Evolutionary conservation across 2,329 filamentous ascomycete species (phyloP), one percentile per base, ranked within the genome.

Genomic region (Xylariaceae sp.): DNA sequence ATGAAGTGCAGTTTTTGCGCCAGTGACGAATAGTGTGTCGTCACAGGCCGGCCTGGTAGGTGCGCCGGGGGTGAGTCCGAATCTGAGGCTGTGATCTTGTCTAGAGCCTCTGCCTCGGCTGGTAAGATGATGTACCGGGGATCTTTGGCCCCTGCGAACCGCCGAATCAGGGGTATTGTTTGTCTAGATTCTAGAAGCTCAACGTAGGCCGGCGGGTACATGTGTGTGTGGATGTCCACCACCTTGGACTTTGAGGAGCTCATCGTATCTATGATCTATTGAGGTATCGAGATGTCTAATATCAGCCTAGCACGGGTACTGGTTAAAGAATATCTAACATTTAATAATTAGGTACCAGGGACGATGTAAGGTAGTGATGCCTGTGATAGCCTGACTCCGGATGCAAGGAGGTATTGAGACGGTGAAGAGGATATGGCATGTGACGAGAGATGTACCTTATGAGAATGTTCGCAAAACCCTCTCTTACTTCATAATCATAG

Each of bases 1-100:
- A 97, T 97, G 75, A 97, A 96, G 42, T 84, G 80, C 11, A 96
- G 79, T 68, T 96, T 97, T 63, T 90, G 81, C 13, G 78, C 75
- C 53, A 96, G 86, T 37, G 91, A 89, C 58, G 87, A 90, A 77
- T 93, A 97, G 65, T 92, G 89, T 1, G 84, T 78, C 18, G 91
- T 93, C 36, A 97, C 84, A 3, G 92, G 92, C 3, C 92, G 85
- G 30, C 92, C 92, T 2, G 89, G 86, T 7, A 84, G 81, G 37
- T 80, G 83, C 16, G 78, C 70, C 20, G 80, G 72, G 16, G 50
- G 30, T n/a, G 58, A 42, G 13, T 39, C 36, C n/a, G 64, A 50
- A 24, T 20, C 42, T 10, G 55, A 47, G 23, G 82, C 76, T 45
- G 77, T 73, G 2, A 84, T 75, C 44, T 74, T 73, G n/a, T 79